phyloP scores from a whole-genome alignment of 805 yeast species.

The Candida ficus region DNA sequence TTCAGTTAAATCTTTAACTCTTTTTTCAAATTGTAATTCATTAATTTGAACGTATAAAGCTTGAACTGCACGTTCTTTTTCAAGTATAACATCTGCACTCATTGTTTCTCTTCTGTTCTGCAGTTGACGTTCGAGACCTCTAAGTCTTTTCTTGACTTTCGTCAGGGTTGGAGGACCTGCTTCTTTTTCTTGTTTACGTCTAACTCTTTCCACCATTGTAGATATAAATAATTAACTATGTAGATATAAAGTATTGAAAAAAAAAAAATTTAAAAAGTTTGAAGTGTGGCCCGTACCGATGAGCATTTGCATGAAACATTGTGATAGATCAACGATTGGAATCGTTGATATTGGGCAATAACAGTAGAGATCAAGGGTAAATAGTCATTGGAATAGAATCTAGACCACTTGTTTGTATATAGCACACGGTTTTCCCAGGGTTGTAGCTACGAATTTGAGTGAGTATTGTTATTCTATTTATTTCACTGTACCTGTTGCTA shows the following conservation, averaged over 20 bases:
- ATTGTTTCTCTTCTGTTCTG: constrained; percentile 45
- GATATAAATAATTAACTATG: too few relatives aligned
- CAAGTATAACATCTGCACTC: constrained; percentile 59
- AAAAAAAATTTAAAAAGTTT: too few relatives aligned
- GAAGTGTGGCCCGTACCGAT: constrained; percentile 3
- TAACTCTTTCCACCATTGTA: neutral
- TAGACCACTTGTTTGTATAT: too few relatives aligned
- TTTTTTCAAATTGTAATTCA: constrained; percentile 38
- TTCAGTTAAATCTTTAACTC: constrained; percentile 49
- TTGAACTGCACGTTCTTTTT: constrained; percentile 70
- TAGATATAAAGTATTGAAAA: neutral
- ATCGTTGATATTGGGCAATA: too few relatives aligned
- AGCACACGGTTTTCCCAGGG: too few relatives aligned
- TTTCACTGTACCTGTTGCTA: too few relatives aligned
- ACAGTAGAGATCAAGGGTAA: too few relatives aligned
- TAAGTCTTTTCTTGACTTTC: constrained; percentile 75
- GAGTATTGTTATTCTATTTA: too few relatives aligned
- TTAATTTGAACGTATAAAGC: constrained; percentile 57
- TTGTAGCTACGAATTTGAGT: too few relatives aligned
- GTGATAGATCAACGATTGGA: too few relatives aligned
- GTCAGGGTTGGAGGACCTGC: constrained; percentile 22
- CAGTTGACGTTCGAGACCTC: constrained; percentile 77
- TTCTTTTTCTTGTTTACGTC: neutral
- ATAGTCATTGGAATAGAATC: too few relatives aligned
- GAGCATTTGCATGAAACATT: neutral